Evolutionary conservation across 2,329 filamentous ascomycete genomes (phyloP).

Genomic region (Ramularia endophylla): DNA sequence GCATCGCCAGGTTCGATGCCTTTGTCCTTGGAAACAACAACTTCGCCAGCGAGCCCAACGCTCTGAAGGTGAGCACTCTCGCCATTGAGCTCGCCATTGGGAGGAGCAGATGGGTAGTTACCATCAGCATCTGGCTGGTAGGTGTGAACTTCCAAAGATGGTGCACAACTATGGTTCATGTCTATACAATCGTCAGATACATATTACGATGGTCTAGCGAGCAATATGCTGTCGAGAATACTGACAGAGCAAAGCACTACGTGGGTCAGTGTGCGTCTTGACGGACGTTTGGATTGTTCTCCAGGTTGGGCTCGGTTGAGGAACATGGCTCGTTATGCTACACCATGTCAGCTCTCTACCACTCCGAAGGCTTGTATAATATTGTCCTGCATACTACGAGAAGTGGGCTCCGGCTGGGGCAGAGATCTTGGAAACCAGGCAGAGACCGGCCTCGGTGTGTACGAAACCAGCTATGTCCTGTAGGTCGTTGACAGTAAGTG

Average conservation of each 20-base stretch:
- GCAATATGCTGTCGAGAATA: not conserved
- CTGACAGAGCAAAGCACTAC: conserved; percentile 49
- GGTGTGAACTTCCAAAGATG: conserved; percentile 51
- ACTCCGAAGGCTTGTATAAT: no score
- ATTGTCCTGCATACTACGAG: no score
- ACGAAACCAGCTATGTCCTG: conserved; percentile 34
- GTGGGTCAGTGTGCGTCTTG: conserved; percentile 50
- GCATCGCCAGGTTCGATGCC: conserved; percentile 37
- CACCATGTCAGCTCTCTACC: no score
- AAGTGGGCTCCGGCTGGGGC: conserved; percentile 48
- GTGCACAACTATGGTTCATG: conserved; percentile 23
- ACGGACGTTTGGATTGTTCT: conserved; percentile 47
- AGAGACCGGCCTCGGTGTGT: conserved; percentile 35
- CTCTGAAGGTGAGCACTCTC: conserved; percentile 10
- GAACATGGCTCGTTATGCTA: conserved; percentile 44
- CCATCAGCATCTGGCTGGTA: conserved; percentile 20
- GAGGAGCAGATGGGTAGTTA: conserved; percentile 20
- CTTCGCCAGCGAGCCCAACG: conserved; percentile 17
- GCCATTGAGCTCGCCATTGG: conserved; percentile 16
- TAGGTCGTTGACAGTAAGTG: conserved; percentile 30
- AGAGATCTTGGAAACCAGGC: conserved; percentile 44
- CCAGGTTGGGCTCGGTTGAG: conserved; percentile 41
- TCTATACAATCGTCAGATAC: not conserved
- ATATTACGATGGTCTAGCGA: not conserved
- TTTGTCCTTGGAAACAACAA: conserved; percentile 28